Percentiles rank a stretch among this genome's conserved stretches.
Conservation (phyloP, 129 eudicot species). For the Pulicaria dysenterica region DNA sequence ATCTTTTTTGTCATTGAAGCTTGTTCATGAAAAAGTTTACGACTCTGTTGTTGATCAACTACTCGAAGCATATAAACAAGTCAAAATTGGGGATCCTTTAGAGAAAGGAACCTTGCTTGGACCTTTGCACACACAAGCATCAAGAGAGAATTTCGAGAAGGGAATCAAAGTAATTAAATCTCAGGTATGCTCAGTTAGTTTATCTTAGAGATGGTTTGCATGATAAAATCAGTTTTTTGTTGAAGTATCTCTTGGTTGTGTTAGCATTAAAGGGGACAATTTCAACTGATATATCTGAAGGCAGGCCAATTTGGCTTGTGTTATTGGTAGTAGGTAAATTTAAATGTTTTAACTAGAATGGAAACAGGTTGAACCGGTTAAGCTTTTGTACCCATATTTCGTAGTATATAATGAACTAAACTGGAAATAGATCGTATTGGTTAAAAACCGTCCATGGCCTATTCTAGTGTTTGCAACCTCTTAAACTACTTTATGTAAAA, state of each 20-base stretch:
- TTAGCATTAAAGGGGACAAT: not conserved
- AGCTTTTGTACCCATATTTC: no score
- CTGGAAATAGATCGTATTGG: not conserved
- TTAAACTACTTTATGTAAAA: not conserved
- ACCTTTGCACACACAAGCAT: constrained; percentile 77
- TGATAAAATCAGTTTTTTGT: not conserved
- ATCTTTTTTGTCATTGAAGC: constrained; percentile 44
- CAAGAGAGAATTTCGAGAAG: constrained; percentile 79
- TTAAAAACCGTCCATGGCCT: not conserved
- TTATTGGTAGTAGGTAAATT: constrained; percentile 3
- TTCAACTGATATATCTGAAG: not conserved
- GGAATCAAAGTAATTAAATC: constrained; percentile 76
- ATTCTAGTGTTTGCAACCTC: constrained; percentile 1
- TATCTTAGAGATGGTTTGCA: not conserved
- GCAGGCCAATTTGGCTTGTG: not conserved
- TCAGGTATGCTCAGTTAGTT: constrained; percentile 51
- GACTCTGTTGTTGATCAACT: constrained; percentile 71
- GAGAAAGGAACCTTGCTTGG: constrained; percentile 92
- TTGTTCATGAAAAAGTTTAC: constrained; percentile 85
- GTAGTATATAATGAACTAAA: not conserved
- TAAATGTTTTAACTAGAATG: not conserved
- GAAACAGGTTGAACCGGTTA: not conserved
- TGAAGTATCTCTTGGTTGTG: not conserved
- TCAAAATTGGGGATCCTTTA: constrained; percentile 87
- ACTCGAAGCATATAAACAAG: constrained; percentile 78